Evolutionary conservation across 75 land plant species (phyloP), one percentile per base, ranked within the genome.

Genomic region (Sequoiadendron giganteum): DNA sequence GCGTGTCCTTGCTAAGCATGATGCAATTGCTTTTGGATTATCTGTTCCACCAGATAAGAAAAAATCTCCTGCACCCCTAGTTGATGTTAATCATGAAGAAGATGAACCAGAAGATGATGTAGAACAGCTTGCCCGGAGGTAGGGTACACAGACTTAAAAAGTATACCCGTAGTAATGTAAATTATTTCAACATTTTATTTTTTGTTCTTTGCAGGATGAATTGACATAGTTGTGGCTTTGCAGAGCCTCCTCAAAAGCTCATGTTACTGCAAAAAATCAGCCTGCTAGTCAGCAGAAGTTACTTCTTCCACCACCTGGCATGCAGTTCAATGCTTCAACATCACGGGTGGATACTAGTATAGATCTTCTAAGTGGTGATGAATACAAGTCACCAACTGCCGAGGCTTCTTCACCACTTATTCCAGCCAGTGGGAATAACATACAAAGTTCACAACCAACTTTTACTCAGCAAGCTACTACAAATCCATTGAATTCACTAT

Each of bases 1-100:
- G 90, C 91, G 95, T 28, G 90, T 97, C 10, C 92, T 97, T 39
- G 94, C 93, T 19, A 96, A 93, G 87, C 97, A 96, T 92, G 98
- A 97, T 89, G 91, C 93, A 18, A 90, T 96, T 91, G 91, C 93
- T 86, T 95, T 94, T 13, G 98, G 98, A 86, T 82, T 89, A 56
- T 85, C 95, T 78, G 61, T 88, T 86, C 94, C 83, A 25, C 40
- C 42, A 4, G 94, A 94, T 25, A 90, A 92, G 87, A 86, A 87
- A 85, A 90, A 90, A 89, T 38, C 93, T 85, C 56, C 70, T 65
- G 85, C 28, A 32, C 89, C 88, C 9, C 90, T 94, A 19, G 90
- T 92, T 13, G 91, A 90, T 90, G 88, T 92, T 78, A 91, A 85
- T 84, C 65, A 72, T 87, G 90, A 88, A 65, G 61, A 87, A 47